Evolutionary conservation across 1,139 yeast genomes (phyloP).

Genomic region (Taphrina flavorubra): DNA sequence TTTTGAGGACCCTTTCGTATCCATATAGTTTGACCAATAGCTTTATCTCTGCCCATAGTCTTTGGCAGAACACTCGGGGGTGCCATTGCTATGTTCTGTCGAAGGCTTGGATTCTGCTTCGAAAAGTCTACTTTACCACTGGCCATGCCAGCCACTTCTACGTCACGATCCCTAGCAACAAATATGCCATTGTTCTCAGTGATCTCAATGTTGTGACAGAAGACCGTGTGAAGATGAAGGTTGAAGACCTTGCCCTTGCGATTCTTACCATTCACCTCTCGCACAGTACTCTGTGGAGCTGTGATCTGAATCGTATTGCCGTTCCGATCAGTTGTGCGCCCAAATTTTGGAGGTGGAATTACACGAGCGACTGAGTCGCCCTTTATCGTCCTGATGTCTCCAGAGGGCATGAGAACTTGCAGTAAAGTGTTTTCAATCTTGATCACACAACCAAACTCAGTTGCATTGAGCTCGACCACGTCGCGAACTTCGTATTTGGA

Average conservation of each 20-base stretch:
- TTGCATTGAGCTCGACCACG: slow-evolving; percentile 84
- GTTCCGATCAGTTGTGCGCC: slow-evolving; percentile 79
- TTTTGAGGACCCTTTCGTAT: slow-evolving; percentile 86
- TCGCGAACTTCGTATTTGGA: slow-evolving; percentile 87
- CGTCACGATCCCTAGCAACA: slow-evolving; percentile 34
- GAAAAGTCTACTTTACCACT: slow-evolving; percentile 40
- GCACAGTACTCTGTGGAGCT: slow-evolving; percentile 67
- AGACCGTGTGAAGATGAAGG: slow-evolving; percentile 77
- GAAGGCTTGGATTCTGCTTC: slow-evolving; percentile 32
- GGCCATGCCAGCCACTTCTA: slow-evolving; percentile 50
- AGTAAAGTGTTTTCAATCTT: slow-evolving; percentile 87
- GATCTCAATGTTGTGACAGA: slow-evolving; percentile 77
- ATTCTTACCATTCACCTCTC: slow-evolving; percentile 76
- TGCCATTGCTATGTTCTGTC: slow-evolving; percentile 51
- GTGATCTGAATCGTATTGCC: slow-evolving; percentile 88
- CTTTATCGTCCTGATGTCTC: slow-evolving; percentile 70
- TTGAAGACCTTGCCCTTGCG: slow-evolving; percentile 89
- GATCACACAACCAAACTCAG: slow-evolving; percentile 85
- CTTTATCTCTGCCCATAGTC: slow-evolving; percentile 76
- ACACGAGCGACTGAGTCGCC: slow-evolving; percentile 83
- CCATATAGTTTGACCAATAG: slow-evolving; percentile 81
- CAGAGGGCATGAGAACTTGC: slow-evolving; percentile 82
- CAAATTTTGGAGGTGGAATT: slow-evolving; percentile 67
- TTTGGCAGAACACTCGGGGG: slow-evolving; percentile 59
- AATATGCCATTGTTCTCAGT: slow-evolving; percentile 73